phyloP scores from a whole-genome alignment of 345 rosid species.

The Salix dunnii region DNA sequence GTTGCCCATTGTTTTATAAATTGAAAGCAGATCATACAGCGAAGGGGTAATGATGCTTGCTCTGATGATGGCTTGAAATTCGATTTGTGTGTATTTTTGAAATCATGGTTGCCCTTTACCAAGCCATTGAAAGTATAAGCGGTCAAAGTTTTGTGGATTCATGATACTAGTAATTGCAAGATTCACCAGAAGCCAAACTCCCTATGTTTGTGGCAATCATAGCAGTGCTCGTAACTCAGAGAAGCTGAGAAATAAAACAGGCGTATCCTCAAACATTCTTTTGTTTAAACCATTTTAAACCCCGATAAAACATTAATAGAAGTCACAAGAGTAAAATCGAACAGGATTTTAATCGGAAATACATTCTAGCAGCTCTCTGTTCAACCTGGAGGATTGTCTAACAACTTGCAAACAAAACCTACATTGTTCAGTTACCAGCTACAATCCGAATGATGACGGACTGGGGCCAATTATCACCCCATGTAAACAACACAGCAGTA shows the following conservation, averaged over 20 bases:
- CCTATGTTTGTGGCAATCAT: neutral
- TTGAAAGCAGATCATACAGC: neutral
- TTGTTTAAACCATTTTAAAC: neutral
- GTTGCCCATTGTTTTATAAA: neutral
- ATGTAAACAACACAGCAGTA: neutral
- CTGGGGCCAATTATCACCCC: neutral
- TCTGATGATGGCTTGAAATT: neutral
- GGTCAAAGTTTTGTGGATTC: neutral
- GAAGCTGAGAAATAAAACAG: neutral
- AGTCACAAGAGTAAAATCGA: neutral
- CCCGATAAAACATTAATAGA: neutral
- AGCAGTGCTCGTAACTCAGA: neutral
- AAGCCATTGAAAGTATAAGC: neutral
- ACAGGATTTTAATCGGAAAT: neutral
- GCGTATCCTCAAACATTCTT: neutral
- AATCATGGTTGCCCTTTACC: neutral
- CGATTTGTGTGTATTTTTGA: neutral
- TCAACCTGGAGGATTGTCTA: neutral
- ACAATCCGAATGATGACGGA: neutral
- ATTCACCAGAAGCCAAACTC: neutral
- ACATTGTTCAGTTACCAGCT: neutral
- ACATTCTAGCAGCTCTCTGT: neutral
- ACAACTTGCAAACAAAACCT: neutral
- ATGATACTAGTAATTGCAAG: neutral
- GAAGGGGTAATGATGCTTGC: neutral